Conservation (phyloP, 352 stramenopile genomes). For the Detonula confervacea region DNA sequence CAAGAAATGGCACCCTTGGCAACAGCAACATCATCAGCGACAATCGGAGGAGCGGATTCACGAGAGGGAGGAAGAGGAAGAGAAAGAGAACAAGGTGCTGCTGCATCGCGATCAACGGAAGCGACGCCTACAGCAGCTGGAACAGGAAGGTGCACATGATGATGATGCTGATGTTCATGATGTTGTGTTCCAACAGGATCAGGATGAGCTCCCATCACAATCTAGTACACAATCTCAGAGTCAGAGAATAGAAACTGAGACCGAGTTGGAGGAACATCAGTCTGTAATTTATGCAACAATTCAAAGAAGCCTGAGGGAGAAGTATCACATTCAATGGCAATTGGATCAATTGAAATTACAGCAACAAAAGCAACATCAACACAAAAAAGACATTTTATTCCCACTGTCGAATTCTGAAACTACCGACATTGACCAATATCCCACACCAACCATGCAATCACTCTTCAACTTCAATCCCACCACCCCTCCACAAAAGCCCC, state of each 20-base stretch:
- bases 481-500: background rate
- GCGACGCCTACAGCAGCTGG: background rate
- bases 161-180: background rate
- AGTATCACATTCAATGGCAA: slow-evolving; percentile 46
- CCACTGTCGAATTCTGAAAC: background rate
- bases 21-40: background rate
- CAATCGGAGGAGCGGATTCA: background rate
- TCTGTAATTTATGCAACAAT: slow-evolving; percentile 26
- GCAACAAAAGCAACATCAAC: background rate
- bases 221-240: background rate
- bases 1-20: background rate
- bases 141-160: background rate
- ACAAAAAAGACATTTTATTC: background rate
- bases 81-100: background rate
- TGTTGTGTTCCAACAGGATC: background rate
- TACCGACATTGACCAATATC: background rate
- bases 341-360: slow-evolving; percentile 19
- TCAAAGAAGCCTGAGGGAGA: slow-evolving; percentile 36
- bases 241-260: background rate
- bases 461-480: background rate
- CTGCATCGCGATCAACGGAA: background rate
- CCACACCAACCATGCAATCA: background rate
- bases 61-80: background rate
- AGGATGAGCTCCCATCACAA: background rate
- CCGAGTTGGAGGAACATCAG: background rate